Conservation (phyloP, 495 filamentous ascomycete species). For the Neurospora sp. region DNA sequence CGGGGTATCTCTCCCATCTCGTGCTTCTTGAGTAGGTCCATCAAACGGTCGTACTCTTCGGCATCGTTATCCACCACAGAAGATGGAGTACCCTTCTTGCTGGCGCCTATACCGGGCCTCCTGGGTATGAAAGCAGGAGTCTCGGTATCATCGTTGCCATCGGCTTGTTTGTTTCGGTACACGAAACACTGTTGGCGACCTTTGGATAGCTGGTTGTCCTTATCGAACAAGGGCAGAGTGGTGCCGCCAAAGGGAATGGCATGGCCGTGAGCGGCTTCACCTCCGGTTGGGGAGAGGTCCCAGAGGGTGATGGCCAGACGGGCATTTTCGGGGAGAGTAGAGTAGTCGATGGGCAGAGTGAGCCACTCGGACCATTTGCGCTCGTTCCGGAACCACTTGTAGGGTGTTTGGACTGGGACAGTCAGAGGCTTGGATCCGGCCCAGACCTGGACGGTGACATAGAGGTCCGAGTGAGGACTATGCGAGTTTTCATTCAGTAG, state of each 20-base stretch:
- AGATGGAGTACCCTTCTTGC: constrained; percentile 35
- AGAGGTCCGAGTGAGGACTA: constrained; percentile 72
- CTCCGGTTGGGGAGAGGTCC: constrained; percentile 77
- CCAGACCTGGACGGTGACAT: constrained; percentile 87
- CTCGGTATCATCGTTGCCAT: constrained; percentile 70
- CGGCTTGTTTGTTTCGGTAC: constrained; percentile 71
- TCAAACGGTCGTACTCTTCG: constrained; percentile 71
- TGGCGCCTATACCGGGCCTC: constrained; percentile 21
- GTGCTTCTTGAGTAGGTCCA: constrained; percentile 89
- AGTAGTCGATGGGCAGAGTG: constrained; percentile 70
- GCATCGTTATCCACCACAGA: constrained; percentile 45
- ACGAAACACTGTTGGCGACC: constrained; percentile 87
- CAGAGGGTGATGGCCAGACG: constrained; percentile 90
- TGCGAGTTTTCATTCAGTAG: constrained; percentile 2
- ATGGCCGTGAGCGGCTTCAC: constrained; percentile 54
- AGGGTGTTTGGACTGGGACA: constrained; percentile 82
- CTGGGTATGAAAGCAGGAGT: constrained; percentile 59
- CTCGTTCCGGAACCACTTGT: constrained; percentile 72
- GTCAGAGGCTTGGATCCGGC: constrained; percentile 92
- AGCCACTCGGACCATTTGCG: constrained; percentile 97
- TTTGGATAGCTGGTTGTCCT: constrained; percentile 78
- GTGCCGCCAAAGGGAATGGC: constrained; percentile 90
- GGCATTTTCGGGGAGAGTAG: constrained; percentile 64
- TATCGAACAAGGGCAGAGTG: constrained; percentile 81
- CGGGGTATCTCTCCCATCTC: constrained; percentile 92